Base-by-base conservation (phyloP, 208 protist species). In the Trichomonas vaginalis region DNA sequence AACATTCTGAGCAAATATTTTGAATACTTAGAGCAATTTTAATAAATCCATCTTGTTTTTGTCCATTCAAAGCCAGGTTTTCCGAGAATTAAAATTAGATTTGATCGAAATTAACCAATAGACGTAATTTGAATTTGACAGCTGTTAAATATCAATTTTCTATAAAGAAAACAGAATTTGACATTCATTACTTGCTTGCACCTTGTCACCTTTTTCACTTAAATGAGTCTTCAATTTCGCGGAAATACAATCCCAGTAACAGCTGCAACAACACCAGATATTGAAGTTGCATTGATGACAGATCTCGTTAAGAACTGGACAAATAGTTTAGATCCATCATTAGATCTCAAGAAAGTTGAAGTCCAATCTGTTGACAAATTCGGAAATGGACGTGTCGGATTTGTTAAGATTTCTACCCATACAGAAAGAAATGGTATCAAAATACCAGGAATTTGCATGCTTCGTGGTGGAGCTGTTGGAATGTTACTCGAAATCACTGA, bases 331-430 rank as follows among this genome's bases (percentile, higher is more conserved):
- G 86, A 92, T 21, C 14, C 23, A 48, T 92, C 86, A 17, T 39
- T 92, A 10, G 27, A 92, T 21, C 4, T 92, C 32, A 48, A 92
- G 37, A 48, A 42, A 39, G 1, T 92, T 21, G 86, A 92, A 92
- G n/a, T 92, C 15, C 86, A 92, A 51, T 92, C 86, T 32, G 27
- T 92, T 32, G 86, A 92, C n/a, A 92, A 51, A 92, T 92, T 92
- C 37, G 45, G 86, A n/a, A 45, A 40, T 39, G 21, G 45, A 45
- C 8, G 86, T 37, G 45, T 92, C 17, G 86, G 86, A 45, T 92
- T 92, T 32, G 45, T 92, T 14, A 92, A 92, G 46, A 51, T 92
- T 9, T 48, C 17, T 15, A 32, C 45, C 1, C 15, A 92, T 39
- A 42, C n/a, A 35, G 45, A 40, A 21, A 42, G 86, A 3, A 92